phyloP scores from a whole-genome alignment of 768 basidiomycete genomes.

The Termitomyces sp. region DNA sequence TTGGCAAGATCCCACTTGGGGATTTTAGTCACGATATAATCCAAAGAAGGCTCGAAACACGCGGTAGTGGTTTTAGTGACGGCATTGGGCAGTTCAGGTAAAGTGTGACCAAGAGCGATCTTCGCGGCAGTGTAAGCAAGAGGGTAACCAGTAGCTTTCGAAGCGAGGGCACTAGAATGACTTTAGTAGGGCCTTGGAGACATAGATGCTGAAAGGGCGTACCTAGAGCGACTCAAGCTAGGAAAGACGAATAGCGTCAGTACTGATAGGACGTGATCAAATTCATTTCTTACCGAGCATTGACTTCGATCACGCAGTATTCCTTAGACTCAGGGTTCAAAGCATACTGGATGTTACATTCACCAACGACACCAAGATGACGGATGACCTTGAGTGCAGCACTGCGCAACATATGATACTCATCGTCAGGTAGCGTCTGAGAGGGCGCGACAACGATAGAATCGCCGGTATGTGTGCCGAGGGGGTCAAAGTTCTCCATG shows the following conservation, averaged over 20 bases:
- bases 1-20: slow-evolving; percentile 99
- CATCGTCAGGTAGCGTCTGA: slow-evolving; percentile 94
- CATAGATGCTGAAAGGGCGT: slow-evolving; percentile 12
- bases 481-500: slow-evolving; percentile 99
- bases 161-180: slow-evolving; percentile 77
- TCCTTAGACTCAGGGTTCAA: slow-evolving; percentile 89
- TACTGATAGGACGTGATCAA: neutral
- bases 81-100: slow-evolving; percentile 97
- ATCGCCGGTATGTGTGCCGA: slow-evolving; percentile 98
- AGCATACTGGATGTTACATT: slow-evolving; percentile 98
- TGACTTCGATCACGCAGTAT: slow-evolving; percentile 98
- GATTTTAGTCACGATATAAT: slow-evolving; percentile 99
- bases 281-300: slow-evolving; percentile 64
- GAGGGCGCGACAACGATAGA: slow-evolving; percentile 99
- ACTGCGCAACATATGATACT: slow-evolving; percentile 98
- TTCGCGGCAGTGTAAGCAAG: slow-evolving; percentile 99
- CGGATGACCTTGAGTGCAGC: slow-evolving; percentile 96
- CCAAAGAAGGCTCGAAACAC: slow-evolving; percentile 97
- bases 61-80: slow-evolving; percentile 99
- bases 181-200: neutral
- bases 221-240: slow-evolving; percentile 81
- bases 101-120: slow-evolving; percentile 94
- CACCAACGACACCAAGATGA: slow-evolving; percentile 88
- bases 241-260: slow-evolving; percentile 4
- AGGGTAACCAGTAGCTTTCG: slow-evolving; percentile 98